Conservation (phyloP, 345 rosid species). For the Hevea brasiliensis region DNA sequence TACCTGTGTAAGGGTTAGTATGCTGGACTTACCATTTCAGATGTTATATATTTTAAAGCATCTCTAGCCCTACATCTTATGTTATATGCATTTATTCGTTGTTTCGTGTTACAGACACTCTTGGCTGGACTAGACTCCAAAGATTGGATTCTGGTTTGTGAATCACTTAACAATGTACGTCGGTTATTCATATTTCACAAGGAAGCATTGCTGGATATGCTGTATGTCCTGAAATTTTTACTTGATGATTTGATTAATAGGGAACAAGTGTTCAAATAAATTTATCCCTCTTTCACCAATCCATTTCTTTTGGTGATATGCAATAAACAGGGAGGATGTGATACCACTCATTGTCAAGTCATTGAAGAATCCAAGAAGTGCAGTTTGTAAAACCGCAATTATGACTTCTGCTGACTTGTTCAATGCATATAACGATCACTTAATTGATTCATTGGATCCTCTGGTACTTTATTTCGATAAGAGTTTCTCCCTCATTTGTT, state of each 20-base stretch:
- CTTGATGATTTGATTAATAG: constrained; percentile 41
- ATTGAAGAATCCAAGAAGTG: constrained; percentile 95
- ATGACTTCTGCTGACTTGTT: constrained; percentile 90
- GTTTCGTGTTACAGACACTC: constrained; percentile 29
- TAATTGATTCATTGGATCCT: constrained; percentile 74
- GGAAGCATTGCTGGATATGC: constrained; percentile 53
- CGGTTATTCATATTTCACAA: constrained; percentile 75
- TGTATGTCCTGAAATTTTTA: constrained; percentile 54
- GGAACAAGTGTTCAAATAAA: background rate
- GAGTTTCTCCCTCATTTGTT: background rate
- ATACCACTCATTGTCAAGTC: constrained; percentile 79
- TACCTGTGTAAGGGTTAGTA: constrained; percentile 52
- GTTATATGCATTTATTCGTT: background rate
- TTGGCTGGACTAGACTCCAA: constrained; percentile 78
- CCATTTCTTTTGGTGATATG: constrained; percentile 5
- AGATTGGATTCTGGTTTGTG: constrained; percentile 81
- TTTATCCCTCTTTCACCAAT: background rate
- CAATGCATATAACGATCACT: constrained; percentile 58
- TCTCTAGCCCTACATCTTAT: background rate
- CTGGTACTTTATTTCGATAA: constrained; percentile 45
- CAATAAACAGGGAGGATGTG: constrained; percentile 57
- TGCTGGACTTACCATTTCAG: background rate
- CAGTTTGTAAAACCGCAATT: constrained; percentile 94
- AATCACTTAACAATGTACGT: constrained; percentile 76
- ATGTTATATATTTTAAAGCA: background rate